Evolutionary conservation across 805 yeast genomes (phyloP).

Genomic region (Metschnikowia cubensis): DNA sequence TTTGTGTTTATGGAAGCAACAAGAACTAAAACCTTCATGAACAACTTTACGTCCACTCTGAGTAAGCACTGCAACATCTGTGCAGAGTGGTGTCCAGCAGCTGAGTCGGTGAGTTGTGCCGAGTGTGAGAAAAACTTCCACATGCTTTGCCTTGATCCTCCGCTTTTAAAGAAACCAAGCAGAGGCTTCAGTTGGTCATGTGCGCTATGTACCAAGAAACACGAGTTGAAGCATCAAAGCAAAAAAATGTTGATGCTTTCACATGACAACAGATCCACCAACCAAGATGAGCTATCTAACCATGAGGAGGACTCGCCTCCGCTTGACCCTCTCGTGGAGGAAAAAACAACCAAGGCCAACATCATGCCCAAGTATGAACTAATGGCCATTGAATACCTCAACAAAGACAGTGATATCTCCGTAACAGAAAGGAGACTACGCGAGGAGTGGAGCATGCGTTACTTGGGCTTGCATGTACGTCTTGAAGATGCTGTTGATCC

Average conservation of each 20-base stretch:
- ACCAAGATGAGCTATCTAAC: constrained; percentile 29
- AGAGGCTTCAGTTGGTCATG: constrained; percentile 92
- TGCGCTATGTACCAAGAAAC: constrained; percentile 64
- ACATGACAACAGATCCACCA: constrained; percentile 39
- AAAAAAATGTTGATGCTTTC: constrained; percentile 39
- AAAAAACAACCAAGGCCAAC: constrained; percentile 9
- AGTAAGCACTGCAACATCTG: constrained; percentile 63
- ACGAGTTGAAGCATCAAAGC: constrained; percentile 42
- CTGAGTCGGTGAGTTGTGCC: constrained; percentile 77
- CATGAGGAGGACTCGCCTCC: background rate
- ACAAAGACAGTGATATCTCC: constrained; percentile 39
- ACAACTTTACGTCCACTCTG: constrained; percentile 51
- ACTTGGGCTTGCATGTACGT: constrained; percentile 69
- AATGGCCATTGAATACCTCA: constrained; percentile 50
- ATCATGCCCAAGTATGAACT: constrained; percentile 52
- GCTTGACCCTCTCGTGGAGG: background rate
- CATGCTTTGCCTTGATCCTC: constrained; percentile 83
- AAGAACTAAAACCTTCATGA: constrained; percentile 56
- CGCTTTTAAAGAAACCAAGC: constrained; percentile 71
- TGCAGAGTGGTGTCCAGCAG: constrained; percentile 76
- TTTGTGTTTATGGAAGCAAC: constrained; percentile 73
- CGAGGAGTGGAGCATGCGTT: constrained; percentile 83
- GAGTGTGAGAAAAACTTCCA: constrained; percentile 70
- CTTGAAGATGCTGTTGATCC: constrained; percentile 74
- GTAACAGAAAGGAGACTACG: constrained; percentile 46